Evolutionary conservation across 495 filamentous ascomycete species (phyloP).

Genomic region (Penicillium lividum): DNA sequence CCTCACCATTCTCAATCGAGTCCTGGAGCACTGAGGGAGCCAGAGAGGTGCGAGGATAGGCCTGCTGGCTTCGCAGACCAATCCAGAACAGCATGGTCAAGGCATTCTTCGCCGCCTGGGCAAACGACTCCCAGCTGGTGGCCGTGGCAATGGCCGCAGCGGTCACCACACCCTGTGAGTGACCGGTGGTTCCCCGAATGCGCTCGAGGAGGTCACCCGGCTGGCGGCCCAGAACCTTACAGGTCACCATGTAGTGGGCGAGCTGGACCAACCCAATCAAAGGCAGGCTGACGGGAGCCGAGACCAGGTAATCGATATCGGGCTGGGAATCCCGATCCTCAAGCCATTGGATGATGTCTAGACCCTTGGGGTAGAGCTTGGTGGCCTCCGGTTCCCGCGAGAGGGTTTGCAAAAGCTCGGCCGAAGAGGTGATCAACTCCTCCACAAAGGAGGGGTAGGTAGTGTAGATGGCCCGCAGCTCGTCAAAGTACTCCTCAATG

Average conservation of each 20-base stretch:
- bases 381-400: conserved; percentile 82
- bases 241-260: conserved; percentile 90
- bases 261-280: conserved; percentile 95
- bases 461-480: conserved; percentile 84
- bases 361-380: conserved; percentile 93
- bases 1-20: conserved; percentile 90
- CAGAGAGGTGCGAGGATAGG: conserved; percentile 90
- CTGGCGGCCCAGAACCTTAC: conserved; percentile 81
- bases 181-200: conserved; percentile 85
- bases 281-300: conserved; percentile 94
- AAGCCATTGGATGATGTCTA: conserved; percentile 93
- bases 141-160: conserved; percentile 90
- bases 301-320: conserved; percentile 93
- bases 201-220: conserved; percentile 83
- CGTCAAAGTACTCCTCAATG: conserved; percentile 98
- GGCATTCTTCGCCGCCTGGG: conserved; percentile 71
- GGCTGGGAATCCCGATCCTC: conserved; percentile 83
- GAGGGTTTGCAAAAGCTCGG: conserved; percentile 79
- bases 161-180: conserved; percentile 94
- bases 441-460: conserved; percentile 90
- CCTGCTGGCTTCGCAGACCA: conserved; percentile 95
- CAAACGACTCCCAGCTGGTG: conserved; percentile 86
- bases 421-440: conserved; percentile 74
- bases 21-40: conserved; percentile 92
- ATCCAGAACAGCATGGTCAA: conserved; percentile 99